These are phyloP conservation scores for Diaporthe eres DNA, from an alignment of 2,329 filamentous ascomycete genomes.

Conservation along the genomic window DNA sequence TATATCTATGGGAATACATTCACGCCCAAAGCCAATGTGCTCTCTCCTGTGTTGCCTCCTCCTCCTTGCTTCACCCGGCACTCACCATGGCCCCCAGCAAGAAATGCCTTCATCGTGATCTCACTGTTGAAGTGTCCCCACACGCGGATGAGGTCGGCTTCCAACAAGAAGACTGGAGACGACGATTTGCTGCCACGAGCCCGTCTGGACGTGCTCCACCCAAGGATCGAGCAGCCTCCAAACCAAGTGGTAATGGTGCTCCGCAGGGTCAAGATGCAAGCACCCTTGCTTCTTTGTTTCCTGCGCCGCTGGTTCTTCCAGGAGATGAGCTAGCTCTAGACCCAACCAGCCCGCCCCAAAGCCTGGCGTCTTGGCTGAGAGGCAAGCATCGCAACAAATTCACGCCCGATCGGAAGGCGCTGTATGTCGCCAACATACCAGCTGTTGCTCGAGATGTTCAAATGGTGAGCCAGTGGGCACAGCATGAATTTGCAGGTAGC, in stretches of 20 bases:
- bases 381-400: constrained; percentile 63
- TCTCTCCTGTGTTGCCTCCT: not conserved
- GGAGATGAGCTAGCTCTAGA: constrained; percentile 70
- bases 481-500: constrained; percentile 50
- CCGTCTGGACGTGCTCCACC: constrained; percentile 47
- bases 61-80: not conserved
- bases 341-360: constrained; percentile 65
- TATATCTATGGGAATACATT: not conserved
- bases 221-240: not conserved
- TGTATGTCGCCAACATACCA: constrained; percentile 69
- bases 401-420: constrained; percentile 57
- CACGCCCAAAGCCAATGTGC: not conserved
- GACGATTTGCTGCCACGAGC: constrained; percentile 49
- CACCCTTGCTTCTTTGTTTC: constrained; percentile 59
- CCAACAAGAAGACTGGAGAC: constrained; percentile 47
- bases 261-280: constrained; percentile 40
- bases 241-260: not conserved
- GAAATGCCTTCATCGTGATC: constrained; percentile 17
- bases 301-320: constrained; percentile 71
- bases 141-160: constrained; percentile 51
- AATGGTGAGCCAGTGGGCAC: constrained; percentile 61
- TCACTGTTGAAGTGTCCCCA: constrained; percentile 50
- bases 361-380: constrained; percentile 64
- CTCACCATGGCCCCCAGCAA: constrained; percentile 20
- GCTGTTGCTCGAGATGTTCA: constrained; percentile 52